Evolutionary conservation across 768 basidiomycete genomes (phyloP), one percentile per base, ranked within the genome.

Genomic region (Pleurotus djamor): DNA sequence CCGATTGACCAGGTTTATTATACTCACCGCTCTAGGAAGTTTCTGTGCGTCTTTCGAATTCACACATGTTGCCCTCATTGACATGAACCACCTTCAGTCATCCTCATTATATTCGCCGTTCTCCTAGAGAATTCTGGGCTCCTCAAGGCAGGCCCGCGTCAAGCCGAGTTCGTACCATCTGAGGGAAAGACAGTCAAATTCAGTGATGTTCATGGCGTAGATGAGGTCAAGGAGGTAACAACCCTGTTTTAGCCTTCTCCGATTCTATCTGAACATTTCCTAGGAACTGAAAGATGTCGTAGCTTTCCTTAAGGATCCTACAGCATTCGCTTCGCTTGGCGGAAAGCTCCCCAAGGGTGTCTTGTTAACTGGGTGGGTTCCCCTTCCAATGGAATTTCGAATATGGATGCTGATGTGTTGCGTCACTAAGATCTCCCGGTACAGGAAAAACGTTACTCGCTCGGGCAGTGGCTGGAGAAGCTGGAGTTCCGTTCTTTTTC

Each of bases 361-460:
- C 48, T 77, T 98, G 10, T 83, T 92, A 37, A 92, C 91, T n/a
- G 93, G 94, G 78, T 81, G 60, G 48, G 76, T 55, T 51, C 36
- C 49, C 60, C 35, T n/a, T 44, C 37, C 37, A 43, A 12, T 36
- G 41, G 37, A 12, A 32, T 8, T 56, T 33, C 3, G 16, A 35
- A 8, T 33, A 12, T 4, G 8, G 2, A 33, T 2, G 21, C 16
- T 50, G 17, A 50, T 9, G 10, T 58, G 17, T 34, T 28, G 21
- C 21, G 49, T 52, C 21, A 34, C 9, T 52, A 50, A 83, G 82
- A 21, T 87, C 89, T 21, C 93, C 94, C 34, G 94, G 96, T 63
- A 98, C 97, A 13, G 97, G 97, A 69, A 99, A 99, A 79, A 99
- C 97, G 2, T 84, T 98, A 83, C 80, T 99, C n/a, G 97, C 97